phyloP scores from a whole-genome alignment of 176 grass and related monocot species.

The Triticum monococcum region DNA sequence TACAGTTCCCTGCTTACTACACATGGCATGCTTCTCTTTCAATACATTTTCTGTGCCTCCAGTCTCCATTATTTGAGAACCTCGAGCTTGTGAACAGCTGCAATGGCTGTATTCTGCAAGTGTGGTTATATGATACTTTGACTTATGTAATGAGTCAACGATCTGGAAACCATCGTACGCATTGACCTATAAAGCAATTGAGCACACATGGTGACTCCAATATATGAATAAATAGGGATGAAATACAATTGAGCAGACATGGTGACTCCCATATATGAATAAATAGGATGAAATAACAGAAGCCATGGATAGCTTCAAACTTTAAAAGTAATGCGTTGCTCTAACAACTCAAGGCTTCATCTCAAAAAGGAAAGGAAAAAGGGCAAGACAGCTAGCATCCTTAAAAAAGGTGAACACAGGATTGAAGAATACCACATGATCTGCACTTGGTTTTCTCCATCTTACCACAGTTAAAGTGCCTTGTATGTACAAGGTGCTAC shows the following conservation, averaged over 20 bases:
- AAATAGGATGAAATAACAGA: constrained; percentile 9
- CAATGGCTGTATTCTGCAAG: constrained; percentile 28
- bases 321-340: not conserved
- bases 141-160: constrained; percentile 69
- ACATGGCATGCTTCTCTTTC: constrained; percentile 31
- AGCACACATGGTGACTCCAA: constrained; percentile 21
- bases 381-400: not conserved
- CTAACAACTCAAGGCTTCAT: not conserved
- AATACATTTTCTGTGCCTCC: constrained; percentile 34
- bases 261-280: not conserved
- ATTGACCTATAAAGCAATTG: constrained; percentile 72
- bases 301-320: not conserved
- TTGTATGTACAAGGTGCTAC: not conserved
- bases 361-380: not conserved
- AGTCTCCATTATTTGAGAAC: constrained; percentile 37
- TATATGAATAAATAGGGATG: too few species aligned
- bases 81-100: constrained; percentile 27
- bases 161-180: constrained; percentile 70
- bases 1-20: constrained; percentile 35
- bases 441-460: constrained; percentile 1
- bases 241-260: not conserved
- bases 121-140: constrained; percentile 79
- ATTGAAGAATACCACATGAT: not conserved
- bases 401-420: not conserved
- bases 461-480: not conserved